These are phyloP conservation scores for Avicennia marina DNA, from an alignment of 257 asterid species.

Conservation along the genomic window DNA sequence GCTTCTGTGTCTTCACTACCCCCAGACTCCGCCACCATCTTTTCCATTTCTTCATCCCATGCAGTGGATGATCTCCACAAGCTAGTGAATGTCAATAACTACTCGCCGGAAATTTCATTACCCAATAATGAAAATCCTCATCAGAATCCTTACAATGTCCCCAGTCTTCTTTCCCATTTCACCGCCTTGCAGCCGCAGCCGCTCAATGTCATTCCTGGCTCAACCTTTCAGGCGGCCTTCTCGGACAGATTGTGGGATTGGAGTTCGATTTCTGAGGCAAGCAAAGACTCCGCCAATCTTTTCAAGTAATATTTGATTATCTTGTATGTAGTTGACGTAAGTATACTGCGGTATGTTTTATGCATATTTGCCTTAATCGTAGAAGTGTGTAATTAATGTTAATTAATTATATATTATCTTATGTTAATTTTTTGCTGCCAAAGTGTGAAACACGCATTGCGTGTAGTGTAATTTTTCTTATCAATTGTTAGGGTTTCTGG, in stretches of 20 bases:
- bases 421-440: too few relatives aligned
- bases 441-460: too few relatives aligned
- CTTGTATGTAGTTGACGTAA: too few relatives aligned
- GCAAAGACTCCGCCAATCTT: background rate
- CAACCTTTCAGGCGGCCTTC: background rate
- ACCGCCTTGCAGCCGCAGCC: constrained; percentile 30
- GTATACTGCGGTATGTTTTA: too few relatives aligned
- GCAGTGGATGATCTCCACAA: constrained; percentile 59
- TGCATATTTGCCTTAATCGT: too few relatives aligned
- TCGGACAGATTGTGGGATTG: background rate
- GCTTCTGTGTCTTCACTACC: background rate
- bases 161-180: constrained; percentile 25
- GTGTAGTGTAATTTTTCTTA: too few relatives aligned
- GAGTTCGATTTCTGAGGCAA: background rate
- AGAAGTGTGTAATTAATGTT: too few relatives aligned
- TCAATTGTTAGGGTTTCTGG: too few relatives aligned
- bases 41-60: constrained; percentile 16
- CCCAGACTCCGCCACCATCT: constrained; percentile 15
- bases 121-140: constrained; percentile 4
- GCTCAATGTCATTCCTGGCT: background rate
- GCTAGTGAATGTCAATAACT: constrained; percentile 31
- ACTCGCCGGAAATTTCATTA: constrained; percentile 22
- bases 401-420: too few relatives aligned
- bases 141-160: constrained; percentile 21
- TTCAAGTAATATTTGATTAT: background rate